These are phyloP conservation scores for Melampsora occidentalis DNA, from an alignment of 1,284 basidiomycete genomes.

Conservation along the genomic window DNA sequence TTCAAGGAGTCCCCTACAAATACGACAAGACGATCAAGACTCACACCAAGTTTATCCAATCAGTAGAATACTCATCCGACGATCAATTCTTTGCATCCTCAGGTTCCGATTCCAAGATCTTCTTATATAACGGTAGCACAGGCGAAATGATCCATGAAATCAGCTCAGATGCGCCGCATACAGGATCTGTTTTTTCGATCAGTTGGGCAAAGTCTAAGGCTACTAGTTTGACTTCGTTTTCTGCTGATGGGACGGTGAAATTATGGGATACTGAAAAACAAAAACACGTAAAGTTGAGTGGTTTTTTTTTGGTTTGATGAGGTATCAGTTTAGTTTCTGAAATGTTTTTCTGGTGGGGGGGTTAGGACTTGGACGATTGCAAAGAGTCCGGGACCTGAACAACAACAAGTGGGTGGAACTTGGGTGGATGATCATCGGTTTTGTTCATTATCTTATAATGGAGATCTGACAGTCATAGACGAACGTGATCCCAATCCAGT, in stretches of 20 bases:
- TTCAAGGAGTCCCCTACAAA: constrained; percentile 76
- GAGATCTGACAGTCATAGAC: constrained; percentile 81
- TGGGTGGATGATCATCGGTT: constrained; percentile 61
- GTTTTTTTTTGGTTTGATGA: neutral
- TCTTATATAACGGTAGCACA: constrained; percentile 86
- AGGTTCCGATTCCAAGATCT: constrained; percentile 81
- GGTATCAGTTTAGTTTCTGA: neutral
- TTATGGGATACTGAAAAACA: constrained; percentile 59
- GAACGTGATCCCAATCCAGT: constrained; percentile 61
- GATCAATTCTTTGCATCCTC: constrained; percentile 83
- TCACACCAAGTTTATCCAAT: constrained; percentile 91
- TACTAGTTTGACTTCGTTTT: constrained; percentile 68
- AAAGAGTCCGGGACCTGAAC: constrained; percentile 24
- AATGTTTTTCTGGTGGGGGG: neutral
- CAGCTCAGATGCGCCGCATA: constrained; percentile 66
- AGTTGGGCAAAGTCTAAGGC: constrained; percentile 63
- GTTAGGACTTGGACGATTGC: constrained; percentile 32
- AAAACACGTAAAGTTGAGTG: constrained; percentile 19
- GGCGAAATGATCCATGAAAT: constrained; percentile 74
- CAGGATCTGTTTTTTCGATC: constrained; percentile 55
- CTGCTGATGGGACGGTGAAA: constrained; percentile 83
- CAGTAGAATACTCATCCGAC: constrained; percentile 76
- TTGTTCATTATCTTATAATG: constrained; percentile 79
- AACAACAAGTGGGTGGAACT: constrained; percentile 80
- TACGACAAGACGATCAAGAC: constrained; percentile 74